Evolutionary conservation across 2,329 filamentous ascomycete genomes (phyloP).

Genomic region (Monilinia laxa): DNA sequence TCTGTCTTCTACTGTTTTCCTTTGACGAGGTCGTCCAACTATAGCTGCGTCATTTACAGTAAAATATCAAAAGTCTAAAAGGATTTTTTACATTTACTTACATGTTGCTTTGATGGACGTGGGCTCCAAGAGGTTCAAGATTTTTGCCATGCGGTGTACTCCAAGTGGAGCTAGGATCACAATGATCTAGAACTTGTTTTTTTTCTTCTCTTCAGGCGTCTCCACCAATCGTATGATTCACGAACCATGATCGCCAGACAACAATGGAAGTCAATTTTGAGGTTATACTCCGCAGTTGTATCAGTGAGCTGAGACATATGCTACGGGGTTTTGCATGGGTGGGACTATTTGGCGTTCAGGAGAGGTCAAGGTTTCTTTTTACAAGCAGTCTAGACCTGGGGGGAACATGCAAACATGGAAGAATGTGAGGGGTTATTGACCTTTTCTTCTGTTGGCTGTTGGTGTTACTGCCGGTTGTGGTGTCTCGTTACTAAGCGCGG

Average conservation of each 20-base stretch:
- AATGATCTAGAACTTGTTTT: conserved; percentile 2
- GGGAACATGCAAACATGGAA: neutral
- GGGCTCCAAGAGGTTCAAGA: neutral
- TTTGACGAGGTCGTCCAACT: neutral
- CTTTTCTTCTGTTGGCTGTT: neutral
- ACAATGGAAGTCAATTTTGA: neutral
- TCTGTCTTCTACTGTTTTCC: neutral
- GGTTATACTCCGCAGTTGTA: neutral
- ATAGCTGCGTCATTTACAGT: neutral
- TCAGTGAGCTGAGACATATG: neutral
- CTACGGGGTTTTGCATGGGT: neutral
- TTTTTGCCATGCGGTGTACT: neutral
- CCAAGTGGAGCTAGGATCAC: neutral
- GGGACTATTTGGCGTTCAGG: neutral
- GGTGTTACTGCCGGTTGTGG: neutral
- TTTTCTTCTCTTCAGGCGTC: neutral
- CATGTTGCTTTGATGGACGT: neutral
- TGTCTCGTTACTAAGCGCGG: too few species aligned
- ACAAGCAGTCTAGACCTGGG: neutral
- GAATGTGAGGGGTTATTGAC: neutral
- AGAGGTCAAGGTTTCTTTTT: neutral
- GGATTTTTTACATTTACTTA: neutral
- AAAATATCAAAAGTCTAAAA: neutral
- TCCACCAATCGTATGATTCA: neutral
- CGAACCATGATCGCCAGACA: conserved; percentile 2